A percentile compares a stretch with the other conserved stretches of the same genome.
These are phyloP conservation scores for Calcarisporium arbuscula DNA, from an alignment of 2,329 filamentous ascomycete species.

Conservation along the genomic window DNA sequence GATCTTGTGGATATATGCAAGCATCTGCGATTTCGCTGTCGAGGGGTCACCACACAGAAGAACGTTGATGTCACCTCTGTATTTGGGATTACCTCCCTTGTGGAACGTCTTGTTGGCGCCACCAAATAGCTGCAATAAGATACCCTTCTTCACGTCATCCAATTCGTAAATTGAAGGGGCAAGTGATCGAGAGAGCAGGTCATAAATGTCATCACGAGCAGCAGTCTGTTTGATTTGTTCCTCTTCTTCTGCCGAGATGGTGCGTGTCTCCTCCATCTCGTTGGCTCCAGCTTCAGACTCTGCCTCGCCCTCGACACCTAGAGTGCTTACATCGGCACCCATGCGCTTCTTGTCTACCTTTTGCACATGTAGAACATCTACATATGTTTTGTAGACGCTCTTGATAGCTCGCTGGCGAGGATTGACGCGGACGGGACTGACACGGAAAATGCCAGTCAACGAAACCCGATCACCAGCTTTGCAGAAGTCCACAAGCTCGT, in stretches of 20 bases:
- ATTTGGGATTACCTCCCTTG: conserved; percentile 91
- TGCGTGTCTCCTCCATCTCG: conserved; percentile 74
- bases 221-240: conserved; percentile 79
- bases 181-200: conserved; percentile 81
- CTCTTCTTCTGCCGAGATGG: conserved; percentile 80
- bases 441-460: conserved; percentile 94
- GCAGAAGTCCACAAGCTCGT: conserved; percentile 94
- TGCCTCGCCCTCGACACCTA: conserved; percentile 74
- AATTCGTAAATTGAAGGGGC: conserved; percentile 96
- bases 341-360: conserved; percentile 94
- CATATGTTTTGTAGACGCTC: conserved; percentile 95
- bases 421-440: conserved; percentile 88
- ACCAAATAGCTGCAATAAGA: conserved; percentile 91
- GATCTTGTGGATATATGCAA: conserved; percentile 96
- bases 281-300: conserved; percentile 58
- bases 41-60: conserved; percentile 95
- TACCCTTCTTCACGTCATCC: conserved; percentile 98
- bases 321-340: conserved; percentile 82
- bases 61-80: conserved; percentile 95
- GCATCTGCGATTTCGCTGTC: conserved; percentile 89
- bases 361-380: conserved; percentile 91
- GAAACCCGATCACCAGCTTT: conserved; percentile 95
- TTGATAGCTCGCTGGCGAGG: conserved; percentile 89
- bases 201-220: conserved; percentile 80
- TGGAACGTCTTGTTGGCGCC: conserved; percentile 98